These are phyloP conservation scores for Millerozyma acaciae DNA, from an alignment of 805 yeast species.

Conservation along the genomic window DNA sequence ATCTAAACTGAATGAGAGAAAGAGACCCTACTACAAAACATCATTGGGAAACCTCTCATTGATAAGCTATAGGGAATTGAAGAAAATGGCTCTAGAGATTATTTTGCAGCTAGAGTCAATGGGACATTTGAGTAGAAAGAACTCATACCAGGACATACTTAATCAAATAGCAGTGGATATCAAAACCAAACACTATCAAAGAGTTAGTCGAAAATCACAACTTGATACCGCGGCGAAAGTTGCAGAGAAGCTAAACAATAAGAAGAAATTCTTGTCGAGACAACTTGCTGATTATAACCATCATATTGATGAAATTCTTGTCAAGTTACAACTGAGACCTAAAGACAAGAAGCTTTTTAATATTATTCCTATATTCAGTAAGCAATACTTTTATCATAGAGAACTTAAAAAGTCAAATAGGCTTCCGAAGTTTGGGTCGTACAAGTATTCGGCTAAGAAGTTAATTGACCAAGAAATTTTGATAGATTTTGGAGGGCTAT, in stretches of 20 bases:
- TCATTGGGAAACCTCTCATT: constrained; percentile 48
- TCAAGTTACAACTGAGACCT: constrained; percentile 42
- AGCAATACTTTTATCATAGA: constrained; percentile 71
- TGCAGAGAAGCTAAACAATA: constrained; percentile 39
- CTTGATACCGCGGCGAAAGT: constrained; percentile 40
- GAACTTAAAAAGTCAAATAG: constrained; percentile 64
- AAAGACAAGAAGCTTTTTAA: constrained; percentile 45
- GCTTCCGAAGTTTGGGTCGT: constrained; percentile 72
- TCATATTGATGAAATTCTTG: constrained; percentile 44
- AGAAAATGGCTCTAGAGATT: constrained; percentile 68
- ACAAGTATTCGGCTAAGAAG: constrained; percentile 70
- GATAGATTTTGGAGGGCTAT: constrained; percentile 53
- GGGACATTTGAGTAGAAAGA: constrained; percentile 60
- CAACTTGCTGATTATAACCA: constrained; percentile 44
- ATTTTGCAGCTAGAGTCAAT: constrained; percentile 69
- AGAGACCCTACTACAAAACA: constrained; percentile 42
- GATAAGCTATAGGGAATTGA: constrained; percentile 67
- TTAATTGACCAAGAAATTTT: constrained; percentile 71
- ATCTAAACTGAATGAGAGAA: constrained; percentile 39
- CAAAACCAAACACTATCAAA: constrained; percentile 41
- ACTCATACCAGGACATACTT: constrained; percentile 73
- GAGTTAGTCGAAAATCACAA: constrained; percentile 40
- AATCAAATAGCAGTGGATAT: constrained; percentile 86
- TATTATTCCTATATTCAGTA: constrained; percentile 57
- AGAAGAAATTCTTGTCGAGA: constrained; percentile 42